Evolutionary conservation across 176 grass and related monocot genomes (phyloP).

Genomic region (Dendrocalamus sinicus): DNA sequence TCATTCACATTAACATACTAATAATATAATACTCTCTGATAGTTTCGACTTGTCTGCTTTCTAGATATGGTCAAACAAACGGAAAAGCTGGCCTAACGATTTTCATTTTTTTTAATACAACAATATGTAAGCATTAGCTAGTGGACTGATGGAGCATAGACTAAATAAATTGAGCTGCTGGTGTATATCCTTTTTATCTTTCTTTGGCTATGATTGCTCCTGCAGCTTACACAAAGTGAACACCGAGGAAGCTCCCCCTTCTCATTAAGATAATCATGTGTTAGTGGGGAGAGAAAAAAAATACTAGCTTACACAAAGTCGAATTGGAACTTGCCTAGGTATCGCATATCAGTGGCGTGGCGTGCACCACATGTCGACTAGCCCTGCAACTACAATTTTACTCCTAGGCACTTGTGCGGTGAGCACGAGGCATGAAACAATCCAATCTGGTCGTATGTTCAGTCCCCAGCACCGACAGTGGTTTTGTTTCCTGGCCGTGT

Average conservation of each 20-base stretch:
- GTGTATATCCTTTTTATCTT: not conserved
- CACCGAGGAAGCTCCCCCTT: not conserved
- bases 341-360: no score
- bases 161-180: not conserved
- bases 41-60: not conserved
- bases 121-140: not conserved
- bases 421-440: not conserved
- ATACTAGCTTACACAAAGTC: no score
- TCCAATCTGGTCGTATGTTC: not conserved
- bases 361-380: no score
- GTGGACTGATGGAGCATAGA: not conserved
- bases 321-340: no score
- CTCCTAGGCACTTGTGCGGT: not conserved
- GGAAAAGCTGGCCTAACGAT: not conserved
- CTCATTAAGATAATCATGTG: not conserved
- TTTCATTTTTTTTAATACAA: not conserved
- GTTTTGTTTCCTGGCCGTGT: not conserved
- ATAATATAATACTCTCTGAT: not conserved
- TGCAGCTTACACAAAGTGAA: not conserved
- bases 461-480: conserved; percentile 13
- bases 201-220: not conserved
- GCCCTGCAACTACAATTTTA: no score
- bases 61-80: not conserved
- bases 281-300: not conserved
- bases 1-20: not conserved